phyloP scores from a whole-genome alignment of 495 filamentous ascomycete species.

The Xylona heveae region DNA sequence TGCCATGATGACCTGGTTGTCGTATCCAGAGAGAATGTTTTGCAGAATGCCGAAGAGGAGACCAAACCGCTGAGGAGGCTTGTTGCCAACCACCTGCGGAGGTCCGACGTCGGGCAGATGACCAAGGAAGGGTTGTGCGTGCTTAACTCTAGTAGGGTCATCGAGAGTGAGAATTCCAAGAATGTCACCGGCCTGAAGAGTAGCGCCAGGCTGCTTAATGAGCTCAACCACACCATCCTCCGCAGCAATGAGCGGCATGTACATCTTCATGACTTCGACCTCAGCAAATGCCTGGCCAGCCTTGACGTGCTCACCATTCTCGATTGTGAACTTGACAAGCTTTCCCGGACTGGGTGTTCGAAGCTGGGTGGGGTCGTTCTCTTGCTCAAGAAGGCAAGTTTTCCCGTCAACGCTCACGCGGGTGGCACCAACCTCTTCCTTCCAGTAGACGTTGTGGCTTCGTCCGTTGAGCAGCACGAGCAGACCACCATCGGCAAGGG shows the following conservation, averaged over 20 bases:
- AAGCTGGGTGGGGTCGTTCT: conserved; percentile 96
- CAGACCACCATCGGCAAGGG: conserved; percentile 86
- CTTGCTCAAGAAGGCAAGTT: conserved; percentile 92
- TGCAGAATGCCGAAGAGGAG: conserved; percentile 55
- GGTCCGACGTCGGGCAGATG: conserved; percentile 75
- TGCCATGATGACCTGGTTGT: conserved; percentile 94
- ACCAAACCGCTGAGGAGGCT: conserved; percentile 74
- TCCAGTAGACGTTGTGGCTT: conserved; percentile 98
- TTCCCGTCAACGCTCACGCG: conserved; percentile 93
- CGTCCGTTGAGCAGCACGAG: conserved; percentile 72
- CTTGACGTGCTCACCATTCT: conserved; percentile 86
- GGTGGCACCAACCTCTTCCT: conserved; percentile 89
- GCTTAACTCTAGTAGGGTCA: conserved; percentile 90
- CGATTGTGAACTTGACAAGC: conserved; percentile 93
- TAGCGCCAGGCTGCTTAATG: conserved; percentile 96
- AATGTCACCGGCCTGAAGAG: conserved; percentile 95
- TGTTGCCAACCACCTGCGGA: conserved; percentile 71
- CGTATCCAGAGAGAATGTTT: conserved; percentile 84
- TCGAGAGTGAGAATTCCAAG: conserved; percentile 94
- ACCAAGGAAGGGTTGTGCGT: conserved; percentile 86
- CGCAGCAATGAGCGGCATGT: conserved; percentile 94
- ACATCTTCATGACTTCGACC: conserved; percentile 99
- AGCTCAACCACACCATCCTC: conserved; percentile 94
- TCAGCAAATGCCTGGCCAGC: conserved; percentile 90
- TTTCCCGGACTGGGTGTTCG: conserved; percentile 91